Base-by-base conservation (phyloP, 1,139 yeast genomes). In the Tardiomyces blankii region DNA sequence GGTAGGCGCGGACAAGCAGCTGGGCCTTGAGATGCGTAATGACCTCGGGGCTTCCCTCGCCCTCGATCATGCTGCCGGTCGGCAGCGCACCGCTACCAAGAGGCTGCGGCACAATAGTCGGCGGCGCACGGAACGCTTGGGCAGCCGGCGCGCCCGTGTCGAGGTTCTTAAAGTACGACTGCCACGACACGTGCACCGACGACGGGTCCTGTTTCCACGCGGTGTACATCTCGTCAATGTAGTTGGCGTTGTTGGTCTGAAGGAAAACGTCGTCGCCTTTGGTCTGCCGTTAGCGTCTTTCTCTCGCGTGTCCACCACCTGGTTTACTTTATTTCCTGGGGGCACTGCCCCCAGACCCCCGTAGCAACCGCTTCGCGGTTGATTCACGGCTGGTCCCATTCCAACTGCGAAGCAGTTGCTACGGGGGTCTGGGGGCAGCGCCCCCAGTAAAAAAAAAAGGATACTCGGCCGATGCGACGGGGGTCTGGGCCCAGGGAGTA, bases 191-290 rank as follows among this genome's bases (percentile, higher is more conserved):
- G 65, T 91, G 99, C 42, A 91, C 99, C 46, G 91, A 79, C 45
- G 74, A 55, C 28, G 98, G 98, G 64, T 93, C 97, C 55, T 80
- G 66, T 61, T 79, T 77, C 97, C 97, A 91, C 44, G 95, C 91
- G 54, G 80, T 78, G 67, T 88, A 93, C 99, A 91, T 91, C 69
- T 91, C 97, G 66, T 91, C 99, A 58, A 93, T 84, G 68, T 91
- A 91, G 60, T 80, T 81, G 55, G 96, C 94, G 66, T 86, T 86
- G 63, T 81, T 80, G 47, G 94, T 79, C 58, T 84, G 87, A 58
- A 89, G 70, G 66, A 91, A 91, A 43, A 80, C 75, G 67, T 89
- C 97, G 32, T 41, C 42, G 39, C 44, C 56, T 7, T 54, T 42
- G 23, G 53, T 35, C 39, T 35, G 39, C 18, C 12, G 30, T 27